phyloP scores from a whole-genome alignment of 1,139 yeast genomes.

The Taiozyma sp. region DNA sequence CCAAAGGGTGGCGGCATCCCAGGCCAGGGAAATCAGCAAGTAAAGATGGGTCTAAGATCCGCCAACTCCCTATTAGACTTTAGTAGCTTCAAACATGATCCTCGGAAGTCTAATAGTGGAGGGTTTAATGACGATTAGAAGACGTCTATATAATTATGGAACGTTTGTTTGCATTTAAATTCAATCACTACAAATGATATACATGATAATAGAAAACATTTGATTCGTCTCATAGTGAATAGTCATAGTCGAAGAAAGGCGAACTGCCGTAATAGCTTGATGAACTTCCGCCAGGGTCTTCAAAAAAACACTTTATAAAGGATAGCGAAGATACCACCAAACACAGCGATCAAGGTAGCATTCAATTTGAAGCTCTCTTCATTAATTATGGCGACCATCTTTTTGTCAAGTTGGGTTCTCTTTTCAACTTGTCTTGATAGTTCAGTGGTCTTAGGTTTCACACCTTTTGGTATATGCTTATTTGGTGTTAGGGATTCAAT shows the following conservation, averaged over 20 bases:
- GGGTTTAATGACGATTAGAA: neutral
- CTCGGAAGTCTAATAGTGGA: neutral
- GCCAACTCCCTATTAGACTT: slow-evolving; percentile 37
- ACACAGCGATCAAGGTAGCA: slow-evolving; percentile 3
- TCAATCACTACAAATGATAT: no score
- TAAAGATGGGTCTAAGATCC: neutral
- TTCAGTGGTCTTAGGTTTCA: slow-evolving; percentile 35
- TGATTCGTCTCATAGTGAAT: neutral
- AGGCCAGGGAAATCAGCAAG: neutral
- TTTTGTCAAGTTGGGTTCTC: slow-evolving; percentile 28
- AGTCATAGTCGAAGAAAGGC: no score
- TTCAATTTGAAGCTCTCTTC: slow-evolving; percentile 27
- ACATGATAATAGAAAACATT: neutral
- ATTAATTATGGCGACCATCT: slow-evolving; percentile 21
- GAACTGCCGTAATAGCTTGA: neutral
- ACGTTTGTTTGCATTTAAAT: neutral
- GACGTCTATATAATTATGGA: neutral
- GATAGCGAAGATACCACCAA: slow-evolving; percentile 3
- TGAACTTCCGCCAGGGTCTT: neutral
- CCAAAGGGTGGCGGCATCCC: slow-evolving; percentile 4
- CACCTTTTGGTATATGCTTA: slow-evolving; percentile 39
- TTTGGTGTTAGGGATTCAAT: slow-evolving; percentile 70
- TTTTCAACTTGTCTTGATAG: slow-evolving; percentile 33
- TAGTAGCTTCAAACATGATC: slow-evolving; percentile 8
- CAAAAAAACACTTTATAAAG: neutral